Evolutionary conservation across 2,329 filamentous ascomycete species (phyloP), one percentile per base, ranked within the genome.

Genomic region (Paecilomyces variotii): DNA sequence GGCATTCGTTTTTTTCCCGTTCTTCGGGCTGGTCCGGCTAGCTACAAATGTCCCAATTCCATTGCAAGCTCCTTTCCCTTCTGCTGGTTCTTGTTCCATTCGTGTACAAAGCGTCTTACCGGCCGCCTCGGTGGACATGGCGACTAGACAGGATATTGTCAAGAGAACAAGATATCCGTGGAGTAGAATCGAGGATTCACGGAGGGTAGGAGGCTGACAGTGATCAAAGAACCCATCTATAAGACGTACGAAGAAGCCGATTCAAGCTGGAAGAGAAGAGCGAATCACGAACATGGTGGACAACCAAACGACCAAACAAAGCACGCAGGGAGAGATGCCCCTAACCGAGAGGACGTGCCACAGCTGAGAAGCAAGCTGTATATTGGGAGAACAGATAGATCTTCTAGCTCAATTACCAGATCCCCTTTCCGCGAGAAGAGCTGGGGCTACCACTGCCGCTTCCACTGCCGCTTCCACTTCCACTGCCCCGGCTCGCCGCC

Each of bases 401-500:
- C 24, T 11, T 3, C 50, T 9, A 26, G 10, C 27, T 52, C 27
- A 60, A 58, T 57, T 59, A 32, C 64, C 64, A 70, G 58, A 62
- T 60, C 53, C 64, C 63, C 63, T 72, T 74, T 56, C 70, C 73
- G 56, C 68, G 68, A 14, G 65, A 66, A 60, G 74, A 76, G 59
- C 68, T 69, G 26, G 76, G 75, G 64, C 75, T 72, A 56, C 71
- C 72, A 57, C 69, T 73, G 56, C 72, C 67, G 66, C 76, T 68
- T 67, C 78, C 61, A 68, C 77, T 75, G 62, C 78, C 71, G 69
- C 69, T 69, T 9, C 60, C 62, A 30, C 63, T 67, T 53, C 78
- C 79, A 62, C 80, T 82, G 55, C 76, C 78, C 60, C 78, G 77
- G 67, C 79, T 82, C 55, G 74, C 78, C 35, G 68, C 70, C 63